Base-by-base conservation (phyloP, 441 rosid genomes). In the Pelargonium australe region DNA sequence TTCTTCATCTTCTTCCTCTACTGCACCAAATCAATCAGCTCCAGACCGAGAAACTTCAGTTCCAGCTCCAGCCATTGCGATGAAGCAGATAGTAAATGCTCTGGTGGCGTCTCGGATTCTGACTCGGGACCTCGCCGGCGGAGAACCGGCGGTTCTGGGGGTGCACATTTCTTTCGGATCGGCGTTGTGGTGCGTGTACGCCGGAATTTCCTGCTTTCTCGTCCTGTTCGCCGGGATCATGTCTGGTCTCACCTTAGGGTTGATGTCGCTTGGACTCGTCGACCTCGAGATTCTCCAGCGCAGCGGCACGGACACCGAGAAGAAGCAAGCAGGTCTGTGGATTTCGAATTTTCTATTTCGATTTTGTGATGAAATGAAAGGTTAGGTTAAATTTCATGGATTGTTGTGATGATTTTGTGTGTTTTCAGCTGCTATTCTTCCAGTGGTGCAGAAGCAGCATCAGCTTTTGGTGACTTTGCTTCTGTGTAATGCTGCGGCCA, bases 371-470 rank as follows among this genome's bases (percentile, higher is more conserved):
- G 11, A 20, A 58, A 19, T 58, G 5, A 58, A 2, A 6, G 9
- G 63, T 17, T 57, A 9, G 7, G 60, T n/a, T 4, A 49, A 3
- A 13, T 49, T 17, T 57, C 7, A 10, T 66, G n/a, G n/a, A 12
- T 66, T 44, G 1, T 7, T 17, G 4, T 68, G 41, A 58, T 57
- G 12, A 5, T 67, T 68, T 9, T 47, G 37, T 57, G 64, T 20
- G 45, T 14, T 63, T 65, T 57, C 68, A 95, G 99, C 96, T 75
- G 76, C 83, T 3, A 90, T 95, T 75, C 76, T 88, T 43, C 97
- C 97, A 1, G 96, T 94, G 71, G 96, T 91, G 72, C 89, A 94
- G 68, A 94, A 89, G 79, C 97, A 94, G 81, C 99, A 95, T 70
- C 97, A 90, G 79, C 97, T 94, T 76, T 80, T 94, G 10, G 99